phyloP scores from a whole-genome alignment of 164 flowering plant genomes.

The Warburgia ugandensis region DNA sequence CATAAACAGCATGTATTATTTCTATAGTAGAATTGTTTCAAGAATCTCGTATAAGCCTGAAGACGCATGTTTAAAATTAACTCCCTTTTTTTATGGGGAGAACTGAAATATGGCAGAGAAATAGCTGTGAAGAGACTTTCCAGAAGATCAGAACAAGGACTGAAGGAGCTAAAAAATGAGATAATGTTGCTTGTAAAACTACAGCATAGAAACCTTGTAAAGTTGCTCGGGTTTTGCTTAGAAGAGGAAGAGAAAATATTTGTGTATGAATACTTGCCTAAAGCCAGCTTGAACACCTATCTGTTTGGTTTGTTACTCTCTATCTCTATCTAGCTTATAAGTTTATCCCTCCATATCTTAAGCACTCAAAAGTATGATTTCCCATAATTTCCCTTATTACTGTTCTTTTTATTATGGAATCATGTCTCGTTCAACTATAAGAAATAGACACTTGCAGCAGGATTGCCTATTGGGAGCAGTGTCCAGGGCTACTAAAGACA shows the following conservation, averaged over 20 bases:
- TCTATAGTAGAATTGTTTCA: too few relatives aligned
- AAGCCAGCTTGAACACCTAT: slow-evolving; percentile 33
- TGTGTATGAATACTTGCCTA: too few relatives aligned
- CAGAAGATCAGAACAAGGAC: slow-evolving; percentile 17
- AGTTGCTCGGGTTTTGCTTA: too few relatives aligned
- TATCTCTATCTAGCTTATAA: too few relatives aligned
- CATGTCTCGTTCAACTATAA: not conserved
- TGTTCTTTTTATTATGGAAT: not conserved
- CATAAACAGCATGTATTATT: too few relatives aligned
- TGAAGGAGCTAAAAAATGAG: slow-evolving; percentile 25
- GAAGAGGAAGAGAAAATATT: too few relatives aligned
- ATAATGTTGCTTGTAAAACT: slow-evolving; percentile 31
- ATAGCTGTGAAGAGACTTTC: slow-evolving; percentile 34
- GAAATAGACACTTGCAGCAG: not conserved
- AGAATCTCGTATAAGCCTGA: too few relatives aligned
- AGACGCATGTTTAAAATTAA: too few relatives aligned
- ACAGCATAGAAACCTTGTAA: slow-evolving; percentile 41
- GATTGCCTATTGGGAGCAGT: too few relatives aligned
- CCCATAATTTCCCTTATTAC: not conserved
- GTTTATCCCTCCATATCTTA: not conserved
- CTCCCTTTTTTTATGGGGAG: too few relatives aligned
- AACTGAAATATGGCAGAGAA: slow-evolving; percentile 19
- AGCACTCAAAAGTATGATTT: not conserved
- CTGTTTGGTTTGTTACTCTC: too few relatives aligned
- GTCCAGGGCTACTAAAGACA: too few relatives aligned